Percentiles rank a stretch among this genome's conserved stretches.
Evolutionary conservation across 2,329 filamentous ascomycete genomes (phyloP).

Genomic region (Coleophoma eucalyptorum): DNA sequence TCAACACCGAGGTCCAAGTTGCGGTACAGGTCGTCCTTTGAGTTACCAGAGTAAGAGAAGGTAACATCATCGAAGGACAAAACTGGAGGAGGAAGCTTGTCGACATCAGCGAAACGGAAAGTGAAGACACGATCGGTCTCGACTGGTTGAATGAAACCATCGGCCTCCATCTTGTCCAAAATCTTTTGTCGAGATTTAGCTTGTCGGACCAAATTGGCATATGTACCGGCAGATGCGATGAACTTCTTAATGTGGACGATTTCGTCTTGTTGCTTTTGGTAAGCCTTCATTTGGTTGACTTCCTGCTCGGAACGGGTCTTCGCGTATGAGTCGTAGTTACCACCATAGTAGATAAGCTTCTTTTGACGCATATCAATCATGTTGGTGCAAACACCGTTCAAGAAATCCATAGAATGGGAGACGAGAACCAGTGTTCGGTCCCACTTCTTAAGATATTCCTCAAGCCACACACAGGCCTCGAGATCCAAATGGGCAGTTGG

Average conservation of each 20-base stretch:
- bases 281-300: conserved; percentile 98
- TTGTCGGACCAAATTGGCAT: conserved; percentile 97
- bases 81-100: conserved; percentile 97
- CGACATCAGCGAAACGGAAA: conserved; percentile 97
- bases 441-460: conserved; percentile 99
- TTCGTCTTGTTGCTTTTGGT: conserved; percentile 98
- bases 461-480: conserved; percentile 98
- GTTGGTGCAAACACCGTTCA: conserved; percentile 96
- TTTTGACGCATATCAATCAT: conserved; percentile 98
- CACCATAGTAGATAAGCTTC: conserved; percentile 94
- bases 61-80: conserved; percentile 95
- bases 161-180: conserved; percentile 99
- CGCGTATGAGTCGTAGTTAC: conserved; percentile 98
- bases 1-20: conserved; percentile 97
- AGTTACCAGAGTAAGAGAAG: conserved; percentile 92
- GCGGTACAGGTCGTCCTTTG: conserved; percentile 90
- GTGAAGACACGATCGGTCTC: conserved; percentile 83
- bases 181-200: conserved; percentile 99
- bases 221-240: conserved; percentile 98
- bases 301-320: conserved; percentile 95
- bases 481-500: conserved; percentile 98
- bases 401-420: conserved; percentile 97
- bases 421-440: conserved; percentile 94
- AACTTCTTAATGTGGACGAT: conserved; percentile 99
- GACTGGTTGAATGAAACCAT: conserved; percentile 95